Percentiles rank a stretch among this genome's conserved stretches.
phyloP scores from a whole-genome alignment of 139 green algal genomes.

The Desmodesmus armatus region DNA sequence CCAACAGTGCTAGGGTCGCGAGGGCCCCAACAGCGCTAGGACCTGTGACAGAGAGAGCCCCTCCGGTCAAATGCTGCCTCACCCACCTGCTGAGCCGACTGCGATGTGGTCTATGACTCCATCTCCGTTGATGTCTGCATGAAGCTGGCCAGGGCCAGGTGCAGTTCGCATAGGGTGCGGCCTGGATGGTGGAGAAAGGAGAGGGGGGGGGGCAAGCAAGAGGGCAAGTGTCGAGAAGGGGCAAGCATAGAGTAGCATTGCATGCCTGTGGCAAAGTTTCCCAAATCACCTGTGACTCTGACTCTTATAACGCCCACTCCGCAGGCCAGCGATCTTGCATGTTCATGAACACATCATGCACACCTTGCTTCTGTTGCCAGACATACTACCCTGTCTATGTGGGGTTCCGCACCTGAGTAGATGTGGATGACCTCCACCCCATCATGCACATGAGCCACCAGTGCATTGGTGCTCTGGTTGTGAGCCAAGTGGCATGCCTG shows the following conservation, averaged over 20 bases:
- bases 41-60: not conserved
- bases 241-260: no score
- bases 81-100: constrained; percentile 7
- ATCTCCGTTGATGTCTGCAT: constrained; percentile 96
- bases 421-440: constrained; percentile 95
- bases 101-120: constrained; percentile 94
- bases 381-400: no score
- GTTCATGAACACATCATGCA: not conserved
- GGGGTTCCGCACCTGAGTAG: constrained; percentile 81
- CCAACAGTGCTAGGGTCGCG: no score
- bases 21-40: no score
- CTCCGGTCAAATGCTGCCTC: not conserved
- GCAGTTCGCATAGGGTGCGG: constrained; percentile 86
- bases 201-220: no score
- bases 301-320: not conserved
- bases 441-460: constrained; percentile 93
- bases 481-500: constrained; percentile 49
- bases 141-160: constrained; percentile 81
- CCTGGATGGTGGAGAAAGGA: no score
- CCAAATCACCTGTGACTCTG: not conserved
- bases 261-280: not conserved
- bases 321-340: not conserved
- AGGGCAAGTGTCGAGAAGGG: no score
- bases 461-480: constrained; percentile 80
- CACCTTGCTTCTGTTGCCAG: no score